A percentile compares a stretch with the other conserved stretches of the same genome.
These are phyloP conservation scores for Streptanthus diversifolius DNA, from an alignment of 345 rosid species.

Conservation along the genomic window DNA sequence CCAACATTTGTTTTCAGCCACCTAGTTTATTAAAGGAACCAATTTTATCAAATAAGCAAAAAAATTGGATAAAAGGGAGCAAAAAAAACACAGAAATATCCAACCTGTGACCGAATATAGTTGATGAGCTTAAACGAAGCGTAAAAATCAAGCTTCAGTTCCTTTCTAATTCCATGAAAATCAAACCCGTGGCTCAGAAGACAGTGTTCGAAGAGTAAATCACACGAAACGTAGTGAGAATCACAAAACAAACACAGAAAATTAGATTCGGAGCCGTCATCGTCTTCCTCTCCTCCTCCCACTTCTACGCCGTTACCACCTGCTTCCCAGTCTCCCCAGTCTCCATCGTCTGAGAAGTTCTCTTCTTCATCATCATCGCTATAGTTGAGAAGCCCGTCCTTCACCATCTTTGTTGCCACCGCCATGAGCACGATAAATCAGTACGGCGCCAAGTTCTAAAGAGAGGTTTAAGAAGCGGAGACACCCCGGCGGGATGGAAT, in stretches of 20 bases:
- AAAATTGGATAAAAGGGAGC: background rate
- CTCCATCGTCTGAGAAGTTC: slow-evolving; percentile 35
- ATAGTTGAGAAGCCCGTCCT: slow-evolving; percentile 9
- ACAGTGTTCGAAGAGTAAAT: slow-evolving; percentile 63
- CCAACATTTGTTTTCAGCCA: slow-evolving; percentile 74
- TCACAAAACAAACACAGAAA: slow-evolving; percentile 71
- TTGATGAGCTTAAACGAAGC: slow-evolving; percentile 78
- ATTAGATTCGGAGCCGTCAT: slow-evolving; percentile 35
- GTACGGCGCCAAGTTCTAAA: slow-evolving; percentile 17
- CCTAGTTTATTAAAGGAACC: slow-evolving; percentile 40
- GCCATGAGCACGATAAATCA: background rate
- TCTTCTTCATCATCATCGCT: slow-evolving; percentile 37
- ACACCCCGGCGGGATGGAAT: background rate
- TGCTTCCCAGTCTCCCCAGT: slow-evolving; percentile 66
- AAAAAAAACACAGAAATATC: background rate
- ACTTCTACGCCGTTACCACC: slow-evolving; percentile 35
- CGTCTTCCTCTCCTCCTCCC: slow-evolving; percentile 28
- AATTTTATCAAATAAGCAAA: background rate
- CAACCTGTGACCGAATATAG: slow-evolving; percentile 75
- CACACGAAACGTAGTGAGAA: slow-evolving; percentile 45
- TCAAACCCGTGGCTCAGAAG: slow-evolving; percentile 50
- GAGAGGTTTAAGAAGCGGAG: slow-evolving; percentile 36
- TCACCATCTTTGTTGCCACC: slow-evolving; percentile 14
- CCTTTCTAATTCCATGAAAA: slow-evolving; percentile 47
- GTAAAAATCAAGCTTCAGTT: slow-evolving; percentile 64